Base-by-base conservation (phyloP, 2,329 filamentous ascomycete genomes). In the Aspergillus sp. region DNA sequence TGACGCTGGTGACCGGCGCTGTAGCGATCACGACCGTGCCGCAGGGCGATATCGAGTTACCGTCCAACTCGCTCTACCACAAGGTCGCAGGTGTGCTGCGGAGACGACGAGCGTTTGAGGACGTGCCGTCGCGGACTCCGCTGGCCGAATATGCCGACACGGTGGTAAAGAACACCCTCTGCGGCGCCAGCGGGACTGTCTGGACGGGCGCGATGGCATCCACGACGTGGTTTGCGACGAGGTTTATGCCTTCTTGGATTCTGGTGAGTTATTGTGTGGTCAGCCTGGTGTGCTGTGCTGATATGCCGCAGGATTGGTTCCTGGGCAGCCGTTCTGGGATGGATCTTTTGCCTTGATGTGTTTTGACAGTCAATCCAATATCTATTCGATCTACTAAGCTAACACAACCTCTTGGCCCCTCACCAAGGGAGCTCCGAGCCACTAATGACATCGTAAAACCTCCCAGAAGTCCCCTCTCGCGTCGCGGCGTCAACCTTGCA, bases 1-100 rank as follows among this genome's bases (percentile, higher is more conserved):
- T 48, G 6, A 49, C 7, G 62, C 67, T 1, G 62, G 61, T 38
- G 4, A 35, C 36, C 8, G 28, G 36, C 14, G 14, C 29, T 8
- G 25, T 35, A 15, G 25, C 32, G 17, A 38, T 29, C 15, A 38
- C 34, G 24, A 25, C 35, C 24, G 29, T 38, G 19, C 29, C 29
- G 12, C 36, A 38, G 16, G 8, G 14, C 3, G 17, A 30, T 15
- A 10, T 38, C 11, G 8, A 5, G 5, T 12, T 35, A 8, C 32
- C 29, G 3, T 28, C 29, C 5, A 14, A 26, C 29, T 38, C 32
- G 6, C 36, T 35, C 2, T 38, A 38, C 13, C 25, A 35, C 2
- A 38, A 32, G 15, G 36, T 29, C 26, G 11, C 16, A 12, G 10
- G 15, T 5, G 17, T 26, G 24, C 30, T 34, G 16, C 36, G 32